These are phyloP conservation scores for Cladorrhinum samala DNA, from an alignment of 495 filamentous ascomycete species.

Conservation along the genomic window DNA sequence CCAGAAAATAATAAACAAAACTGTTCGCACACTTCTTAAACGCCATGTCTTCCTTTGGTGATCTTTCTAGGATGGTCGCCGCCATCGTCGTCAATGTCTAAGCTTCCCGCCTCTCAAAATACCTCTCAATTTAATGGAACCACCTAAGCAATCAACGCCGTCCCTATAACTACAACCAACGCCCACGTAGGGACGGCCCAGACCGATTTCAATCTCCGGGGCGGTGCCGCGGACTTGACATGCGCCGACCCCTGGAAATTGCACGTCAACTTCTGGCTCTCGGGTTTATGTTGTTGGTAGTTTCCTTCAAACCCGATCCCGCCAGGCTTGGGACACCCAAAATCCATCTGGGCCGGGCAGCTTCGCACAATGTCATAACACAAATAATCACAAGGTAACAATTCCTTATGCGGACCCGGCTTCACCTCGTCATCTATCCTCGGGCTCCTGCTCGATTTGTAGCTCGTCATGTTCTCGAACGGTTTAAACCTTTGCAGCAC, in stretches of 20 bases:
- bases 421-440: conserved; percentile 62
- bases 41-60: too few relatives aligned
- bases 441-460: conserved; percentile 56
- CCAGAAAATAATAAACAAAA: too few relatives aligned
- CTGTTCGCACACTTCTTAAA: too few relatives aligned
- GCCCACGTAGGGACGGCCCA: not conserved
- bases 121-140: too few relatives aligned
- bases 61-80: too few relatives aligned
- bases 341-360: conserved; percentile 75
- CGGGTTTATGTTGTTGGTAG: conserved; percentile 50
- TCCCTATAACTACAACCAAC: conserved; percentile 2
- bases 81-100: too few relatives aligned
- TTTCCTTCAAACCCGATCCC: conserved; percentile 51
- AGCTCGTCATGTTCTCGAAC: conserved; percentile 20
- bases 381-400: conserved; percentile 76
- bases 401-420: conserved; percentile 90
- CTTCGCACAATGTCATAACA: conserved; percentile 77
- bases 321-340: conserved; percentile 62
- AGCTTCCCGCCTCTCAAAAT: too few relatives aligned
- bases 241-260: conserved; percentile 44
- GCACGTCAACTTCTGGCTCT: conserved; percentile 29
- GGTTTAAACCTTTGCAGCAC: conserved; percentile 9
- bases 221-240: conserved; percentile 18
- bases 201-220: too few relatives aligned
- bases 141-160: conserved; percentile 16